These are phyloP conservation scores for Bothriochloa decipiens DNA, from an alignment of 176 grass and related monocot genomes.

Conservation along the genomic window DNA sequence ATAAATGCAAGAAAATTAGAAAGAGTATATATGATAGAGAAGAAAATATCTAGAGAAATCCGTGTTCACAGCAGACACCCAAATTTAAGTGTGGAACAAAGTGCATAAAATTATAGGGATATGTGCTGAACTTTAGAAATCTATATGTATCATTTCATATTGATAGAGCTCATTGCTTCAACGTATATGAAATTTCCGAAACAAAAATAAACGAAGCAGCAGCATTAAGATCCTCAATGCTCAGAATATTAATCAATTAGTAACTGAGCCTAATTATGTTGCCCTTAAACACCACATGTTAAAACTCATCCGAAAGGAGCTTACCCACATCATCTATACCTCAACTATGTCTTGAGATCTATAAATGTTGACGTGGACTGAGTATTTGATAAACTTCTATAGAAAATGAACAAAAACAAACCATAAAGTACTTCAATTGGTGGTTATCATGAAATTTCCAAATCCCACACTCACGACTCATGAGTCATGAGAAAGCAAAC, in stretches of 20 bases:
- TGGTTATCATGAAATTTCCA: neutral
- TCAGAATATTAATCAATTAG: slow-evolving; percentile 12
- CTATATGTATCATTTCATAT: neutral
- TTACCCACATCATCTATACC: neutral
- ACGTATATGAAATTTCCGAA: neutral
- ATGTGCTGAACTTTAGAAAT: slow-evolving; percentile 14
- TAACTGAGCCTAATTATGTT: neutral
- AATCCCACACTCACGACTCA: neutral
- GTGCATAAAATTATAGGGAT: neutral
- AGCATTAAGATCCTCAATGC: slow-evolving; percentile 18
- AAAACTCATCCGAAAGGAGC: slow-evolving; percentile 2
- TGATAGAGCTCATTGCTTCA: neutral
- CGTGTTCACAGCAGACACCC: neutral
- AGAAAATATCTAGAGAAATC: slow-evolving; percentile 26
- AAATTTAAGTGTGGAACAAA: neutral
- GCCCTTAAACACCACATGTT: neutral
- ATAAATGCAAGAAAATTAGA: slow-evolving; percentile 18
- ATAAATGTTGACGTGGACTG: neutral
- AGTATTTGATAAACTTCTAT: neutral
- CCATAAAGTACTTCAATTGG: neutral
- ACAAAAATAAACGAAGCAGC: neutral
- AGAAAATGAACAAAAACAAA: neutral
- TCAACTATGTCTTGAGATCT: neutral
- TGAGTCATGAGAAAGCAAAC: neutral
- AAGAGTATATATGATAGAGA: neutral